Base-by-base conservation (phyloP, 768 basidiomycete species). In the Kondoa subrosea region DNA sequence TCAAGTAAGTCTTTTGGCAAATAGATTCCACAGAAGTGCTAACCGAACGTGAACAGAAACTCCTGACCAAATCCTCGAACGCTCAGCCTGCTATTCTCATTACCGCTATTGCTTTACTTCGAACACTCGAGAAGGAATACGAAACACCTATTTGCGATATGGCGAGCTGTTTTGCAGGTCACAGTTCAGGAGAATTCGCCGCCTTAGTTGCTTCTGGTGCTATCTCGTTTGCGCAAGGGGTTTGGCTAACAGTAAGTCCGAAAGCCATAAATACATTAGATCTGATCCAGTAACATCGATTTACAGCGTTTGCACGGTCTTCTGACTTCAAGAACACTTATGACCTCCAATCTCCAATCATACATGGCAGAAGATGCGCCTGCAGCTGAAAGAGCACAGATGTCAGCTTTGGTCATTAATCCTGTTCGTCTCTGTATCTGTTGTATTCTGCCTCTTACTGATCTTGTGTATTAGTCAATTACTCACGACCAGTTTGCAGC, bases 21-120 rank as follows among this genome's bases (percentile, higher is more conserved):
- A 3, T 56, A 4, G 15, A 15, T 17, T 29, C 32, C 1, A 30
- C 2, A 40, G 34, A 4, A 3, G 2, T 29, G 62, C 40, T 61
- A 1, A 34, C 15, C 3, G 15, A 16, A 16, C 64, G 40, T 30
- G 3, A 8, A 0, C 56, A 75, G 72, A 69, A 73, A 59, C 69
- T 69, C 64, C 68, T 75, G 25, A 75, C 72, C 0, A 67, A 70
- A 4, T 73, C 73, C 0, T 73, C 73, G 8, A 75, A 73, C 66
- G 69, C 73, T 0, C 74, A 75, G 66, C 74, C 74, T 1, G 74
- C 74, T 27, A 75, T 75, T 25, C 64, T 72, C 40, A 67, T 75
- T 65, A 75, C 74, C 15, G 72, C 72, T n/a, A 68, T 72, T 66
- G 71, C 72, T 1, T 69, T 75, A 65, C 69, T 73, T 8, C 72